phyloP scores from a whole-genome alignment of 176 grass and related monocot genomes.

The Aegilops umbellulata region DNA sequence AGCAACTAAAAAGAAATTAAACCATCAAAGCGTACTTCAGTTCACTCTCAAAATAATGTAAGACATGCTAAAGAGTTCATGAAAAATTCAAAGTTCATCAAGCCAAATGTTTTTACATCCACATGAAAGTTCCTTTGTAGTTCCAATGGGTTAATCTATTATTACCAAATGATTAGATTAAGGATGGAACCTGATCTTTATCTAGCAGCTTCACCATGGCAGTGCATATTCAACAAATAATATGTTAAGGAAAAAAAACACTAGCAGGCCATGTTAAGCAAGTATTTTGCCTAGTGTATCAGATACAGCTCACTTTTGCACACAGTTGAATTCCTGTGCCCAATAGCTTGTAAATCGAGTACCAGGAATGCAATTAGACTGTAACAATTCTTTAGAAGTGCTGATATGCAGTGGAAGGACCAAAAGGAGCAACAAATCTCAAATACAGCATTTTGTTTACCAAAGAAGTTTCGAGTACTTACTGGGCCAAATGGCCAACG shows the following conservation, averaged over 20 bases:
- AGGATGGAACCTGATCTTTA: neutral
- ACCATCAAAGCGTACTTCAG: neutral
- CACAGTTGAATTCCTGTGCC: neutral
- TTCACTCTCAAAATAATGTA: neutral
- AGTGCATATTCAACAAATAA: neutral
- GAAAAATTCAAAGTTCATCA: no score
- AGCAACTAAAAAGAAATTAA: neutral
- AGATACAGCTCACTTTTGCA: neutral
- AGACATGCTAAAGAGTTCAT: neutral
- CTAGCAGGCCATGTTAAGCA: neutral
- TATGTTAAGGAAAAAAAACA: neutral
- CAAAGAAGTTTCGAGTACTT: constrained; percentile 35
- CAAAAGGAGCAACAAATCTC: neutral
- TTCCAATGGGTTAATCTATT: neutral
- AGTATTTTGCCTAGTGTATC: neutral
- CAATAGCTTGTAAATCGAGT: neutral
- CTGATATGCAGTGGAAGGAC: neutral
- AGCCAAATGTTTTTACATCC: neutral
- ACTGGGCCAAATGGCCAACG: constrained; percentile 97
- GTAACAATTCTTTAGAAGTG: neutral
- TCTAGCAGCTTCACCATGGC: neutral
- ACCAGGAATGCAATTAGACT: neutral
- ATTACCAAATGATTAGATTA: neutral
- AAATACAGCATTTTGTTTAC: neutral
- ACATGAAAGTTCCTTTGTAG: neutral